Percentiles rank a stretch among this genome's conserved stretches.
These are phyloP conservation scores for Boletus rubescentipes DNA, from an alignment of 768 basidiomycete genomes.

Conservation along the genomic window DNA sequence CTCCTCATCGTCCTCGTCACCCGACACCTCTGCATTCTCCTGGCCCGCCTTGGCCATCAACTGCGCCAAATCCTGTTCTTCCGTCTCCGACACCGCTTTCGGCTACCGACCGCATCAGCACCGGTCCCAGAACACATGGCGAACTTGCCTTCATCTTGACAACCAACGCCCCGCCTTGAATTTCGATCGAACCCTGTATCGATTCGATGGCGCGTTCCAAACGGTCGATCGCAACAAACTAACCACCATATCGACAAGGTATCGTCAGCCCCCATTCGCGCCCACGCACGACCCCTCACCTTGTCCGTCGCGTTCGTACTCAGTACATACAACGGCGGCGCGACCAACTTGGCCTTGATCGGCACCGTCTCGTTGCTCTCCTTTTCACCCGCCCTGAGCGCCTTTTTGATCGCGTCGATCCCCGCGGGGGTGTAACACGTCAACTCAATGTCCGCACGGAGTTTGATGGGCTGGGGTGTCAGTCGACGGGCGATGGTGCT, in stretches of 20 bases:
- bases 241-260: too few relatives aligned
- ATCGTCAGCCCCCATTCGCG: background rate
- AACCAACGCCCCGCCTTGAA: conserved; percentile 79
- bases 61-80: conserved; percentile 95
- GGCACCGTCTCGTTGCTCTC: conserved; percentile 88
- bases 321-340: conserved; percentile 93
- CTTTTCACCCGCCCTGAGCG: conserved; percentile 84
- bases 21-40: conserved; percentile 95
- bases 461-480: conserved; percentile 98
- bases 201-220: conserved; percentile 92
- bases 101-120: conserved; percentile 54
- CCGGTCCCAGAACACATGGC: background rate
- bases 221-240: conserved; percentile 88
- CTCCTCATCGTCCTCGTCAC: conserved; percentile 87
- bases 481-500: conserved; percentile 90
- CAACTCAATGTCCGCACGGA: conserved; percentile 96
- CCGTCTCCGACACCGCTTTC: conserved; percentile 95
- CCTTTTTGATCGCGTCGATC: conserved; percentile 95
- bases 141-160: conserved; percentile 91
- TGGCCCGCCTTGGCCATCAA: conserved; percentile 93
- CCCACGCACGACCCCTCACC: conserved; percentile 37
- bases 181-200: conserved; percentile 82
- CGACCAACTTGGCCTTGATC: conserved; percentile 95
- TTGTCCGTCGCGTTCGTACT: conserved; percentile 98
- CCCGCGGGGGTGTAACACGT: conserved; percentile 96